Base-by-base conservation (phyloP, 2,329 filamentous ascomycete genomes). In the Cryphonectria radicalis region DNA sequence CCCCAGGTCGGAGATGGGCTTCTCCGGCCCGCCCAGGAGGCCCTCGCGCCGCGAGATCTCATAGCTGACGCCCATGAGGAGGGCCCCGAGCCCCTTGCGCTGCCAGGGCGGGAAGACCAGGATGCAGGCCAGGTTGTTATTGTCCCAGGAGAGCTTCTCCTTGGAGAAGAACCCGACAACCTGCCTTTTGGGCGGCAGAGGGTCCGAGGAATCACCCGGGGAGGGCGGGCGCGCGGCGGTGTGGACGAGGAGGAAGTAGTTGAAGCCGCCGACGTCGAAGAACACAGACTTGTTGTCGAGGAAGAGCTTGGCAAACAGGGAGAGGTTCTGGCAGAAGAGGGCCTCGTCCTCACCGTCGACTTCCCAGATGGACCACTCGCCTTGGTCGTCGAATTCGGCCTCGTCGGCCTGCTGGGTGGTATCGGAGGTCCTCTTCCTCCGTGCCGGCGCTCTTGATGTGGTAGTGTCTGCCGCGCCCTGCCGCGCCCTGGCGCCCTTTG, bases 231-330 rank as follows among this genome's bases (percentile, higher is more conserved):
- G 75, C 10, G 85, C 76, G n/a, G 88, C 84, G 11, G 90, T 92
- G 78, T 95, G 92, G 62, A 96, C 92, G 68, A 98, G 90, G 5
- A 97, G 88, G 80, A 97, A 98, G 85, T 97, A 99, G 76, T 97
- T 91, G 83, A 99, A 99, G 67, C 93, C 93, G 5, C 91, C 90
- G 63, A 98, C 95, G 78, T 99, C 96, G 84, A 97, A 99, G 82
- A 98, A 98, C 76, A 99, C 95, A 10, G 94, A 97, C 79, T 99
- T 99, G 79, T 97, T 97, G 81, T 98, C 95, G 74, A 99, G 92
- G 81, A 98, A 99, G 62, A 99, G 89, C 82, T 98, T 99, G 40
- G 94, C 95, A 80, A 98, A 98, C 63, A 99, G 90, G 13, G 93
- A 98, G 17, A 99, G 88, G 77, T 98, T 97, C 82, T 98, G 96